Conservation (phyloP, 1,139 yeast genomes). For the Saccharomycopsis crataegensis region DNA sequence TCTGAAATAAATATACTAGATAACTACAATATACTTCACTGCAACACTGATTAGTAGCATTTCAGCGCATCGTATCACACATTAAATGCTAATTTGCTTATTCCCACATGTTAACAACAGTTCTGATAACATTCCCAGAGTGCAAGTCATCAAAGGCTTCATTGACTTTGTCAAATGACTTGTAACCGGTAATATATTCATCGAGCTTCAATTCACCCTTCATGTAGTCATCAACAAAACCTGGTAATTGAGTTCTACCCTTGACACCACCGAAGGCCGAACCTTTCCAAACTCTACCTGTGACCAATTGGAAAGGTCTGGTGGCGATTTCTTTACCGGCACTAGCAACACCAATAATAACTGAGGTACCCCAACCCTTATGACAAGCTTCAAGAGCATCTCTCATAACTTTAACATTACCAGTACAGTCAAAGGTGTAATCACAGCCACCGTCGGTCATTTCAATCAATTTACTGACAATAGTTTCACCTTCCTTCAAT, state of each 20-base stretch:
- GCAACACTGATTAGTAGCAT: too few relatives aligned
- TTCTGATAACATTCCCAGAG: constrained; percentile 87
- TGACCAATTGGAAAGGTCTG: constrained; percentile 97
- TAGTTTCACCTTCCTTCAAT: constrained; percentile 62
- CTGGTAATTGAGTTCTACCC: constrained; percentile 94
- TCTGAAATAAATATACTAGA: too few relatives aligned
- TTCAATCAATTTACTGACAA: constrained; percentile 80
- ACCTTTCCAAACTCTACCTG: constrained; percentile 98
- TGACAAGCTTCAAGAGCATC: constrained; percentile 94
- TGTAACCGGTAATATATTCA: constrained; percentile 90
- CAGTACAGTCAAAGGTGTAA: constrained; percentile 95
- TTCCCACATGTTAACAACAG: constrained; percentile 51
- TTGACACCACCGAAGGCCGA: constrained; percentile 98
- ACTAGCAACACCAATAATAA: constrained; percentile 96
- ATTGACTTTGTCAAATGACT: constrained; percentile 69
- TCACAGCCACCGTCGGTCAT: constrained; percentile 96
- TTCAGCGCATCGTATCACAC: too few relatives aligned
- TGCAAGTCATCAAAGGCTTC: constrained; percentile 93
- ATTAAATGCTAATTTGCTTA: neutral
- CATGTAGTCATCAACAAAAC: constrained; percentile 78
- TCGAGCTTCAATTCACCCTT: constrained; percentile 82
- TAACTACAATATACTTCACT: too few relatives aligned
- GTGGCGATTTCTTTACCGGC: constrained; percentile 96
- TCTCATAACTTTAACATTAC: constrained; percentile 93
- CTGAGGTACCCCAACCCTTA: constrained; percentile 97